Evolutionary conservation across 495 filamentous ascomycete species (phyloP).

Genomic region (Penicillium nucicola): DNA sequence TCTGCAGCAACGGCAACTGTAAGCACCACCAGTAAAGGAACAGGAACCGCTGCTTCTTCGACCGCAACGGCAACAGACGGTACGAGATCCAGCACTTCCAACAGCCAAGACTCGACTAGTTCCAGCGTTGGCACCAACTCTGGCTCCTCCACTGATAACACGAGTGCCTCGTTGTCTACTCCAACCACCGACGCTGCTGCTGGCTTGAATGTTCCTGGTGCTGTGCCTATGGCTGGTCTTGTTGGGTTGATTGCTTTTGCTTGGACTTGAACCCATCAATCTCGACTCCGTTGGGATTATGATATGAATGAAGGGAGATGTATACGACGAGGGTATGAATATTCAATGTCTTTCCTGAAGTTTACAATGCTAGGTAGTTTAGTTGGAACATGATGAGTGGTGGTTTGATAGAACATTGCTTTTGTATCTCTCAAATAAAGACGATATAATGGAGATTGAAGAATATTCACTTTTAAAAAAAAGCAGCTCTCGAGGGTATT

Average conservation of each 20-base stretch:
- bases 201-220: conserved; percentile 10
- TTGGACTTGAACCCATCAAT: conserved; percentile 17
- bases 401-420: too few relatives aligned
- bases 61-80: conserved; percentile 5
- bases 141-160: not conserved
- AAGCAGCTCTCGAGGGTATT: not conserved
- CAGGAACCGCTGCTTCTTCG: not conserved
- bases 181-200: conserved; percentile 19
- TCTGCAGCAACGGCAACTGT: conserved; percentile 18
- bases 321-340: not conserved
- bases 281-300: not conserved
- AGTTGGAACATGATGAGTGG: too few relatives aligned
- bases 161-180: conserved; percentile 8
- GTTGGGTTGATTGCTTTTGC: conserved; percentile 25
- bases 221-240: conserved; percentile 17
- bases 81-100: not conserved
- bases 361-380: not conserved
- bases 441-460: too few relatives aligned
- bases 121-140: not conserved
- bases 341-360: conserved; percentile 6
- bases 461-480: not conserved
- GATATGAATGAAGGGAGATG: conserved; percentile 2
- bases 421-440: too few relatives aligned
- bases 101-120: conserved; percentile 1
- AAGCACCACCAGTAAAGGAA: conserved; percentile 6